phyloP scores from a whole-genome alignment of 176 grass and related monocot genomes.

The Zea luxurians region DNA sequence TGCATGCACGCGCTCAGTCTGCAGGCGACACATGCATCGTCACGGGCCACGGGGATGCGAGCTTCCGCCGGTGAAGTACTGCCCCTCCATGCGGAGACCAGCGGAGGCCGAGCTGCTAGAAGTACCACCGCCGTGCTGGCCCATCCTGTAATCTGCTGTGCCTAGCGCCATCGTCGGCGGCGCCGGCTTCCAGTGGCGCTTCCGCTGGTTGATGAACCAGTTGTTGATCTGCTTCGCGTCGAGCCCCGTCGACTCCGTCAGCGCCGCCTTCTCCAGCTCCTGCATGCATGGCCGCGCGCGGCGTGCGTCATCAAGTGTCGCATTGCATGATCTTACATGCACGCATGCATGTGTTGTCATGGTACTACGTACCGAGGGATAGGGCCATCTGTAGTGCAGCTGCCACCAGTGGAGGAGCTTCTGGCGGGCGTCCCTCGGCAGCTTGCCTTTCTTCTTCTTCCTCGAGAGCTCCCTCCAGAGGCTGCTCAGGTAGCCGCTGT shows the following conservation, averaged over 20 bases:
- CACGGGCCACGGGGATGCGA: slow-evolving; percentile 35
- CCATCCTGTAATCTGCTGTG: slow-evolving; percentile 35
- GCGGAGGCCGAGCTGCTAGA: slow-evolving; percentile 37
- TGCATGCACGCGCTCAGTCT: background rate
- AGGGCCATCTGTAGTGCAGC: slow-evolving; percentile 81
- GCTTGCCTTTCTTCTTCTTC: slow-evolving; percentile 92
- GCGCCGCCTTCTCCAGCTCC: slow-evolving; percentile 70
- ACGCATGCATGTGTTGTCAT: background rate
- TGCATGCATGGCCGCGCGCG: slow-evolving; percentile 10
- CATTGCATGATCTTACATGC: background rate
- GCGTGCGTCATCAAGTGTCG: too few species aligned
- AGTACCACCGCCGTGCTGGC: background rate
- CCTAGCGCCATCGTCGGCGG: slow-evolving; percentile 41
- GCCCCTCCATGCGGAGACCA: slow-evolving; percentile 46
- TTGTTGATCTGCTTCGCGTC: slow-evolving; percentile 92
- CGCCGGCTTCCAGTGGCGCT: slow-evolving; percentile 87
- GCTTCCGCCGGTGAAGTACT: slow-evolving; percentile 56
- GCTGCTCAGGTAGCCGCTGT: slow-evolving; percentile 78
- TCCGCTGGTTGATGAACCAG: slow-evolving; percentile 97
- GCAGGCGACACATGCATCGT: background rate
- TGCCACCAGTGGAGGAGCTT: slow-evolving; percentile 92
- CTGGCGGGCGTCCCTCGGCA: slow-evolving; percentile 77
- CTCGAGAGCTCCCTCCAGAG: slow-evolving; percentile 82
- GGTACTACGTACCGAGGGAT: slow-evolving; percentile 64
- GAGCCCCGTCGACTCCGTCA: slow-evolving; percentile 70